These are phyloP conservation scores for Fusarium coicis DNA, from an alignment of 2,329 filamentous ascomycete genomes.

Conservation along the genomic window DNA sequence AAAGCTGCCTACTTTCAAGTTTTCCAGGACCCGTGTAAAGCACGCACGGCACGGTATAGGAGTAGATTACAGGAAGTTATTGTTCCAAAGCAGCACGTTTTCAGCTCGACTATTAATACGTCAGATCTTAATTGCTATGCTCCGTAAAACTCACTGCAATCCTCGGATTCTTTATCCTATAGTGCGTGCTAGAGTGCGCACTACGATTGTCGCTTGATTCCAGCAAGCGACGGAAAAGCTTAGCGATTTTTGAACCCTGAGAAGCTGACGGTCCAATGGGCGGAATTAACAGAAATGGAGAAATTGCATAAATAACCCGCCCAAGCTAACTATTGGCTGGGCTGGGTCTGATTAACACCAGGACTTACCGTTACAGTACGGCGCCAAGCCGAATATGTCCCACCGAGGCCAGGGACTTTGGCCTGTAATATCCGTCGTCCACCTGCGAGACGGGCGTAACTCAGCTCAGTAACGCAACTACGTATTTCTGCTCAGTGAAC, in stretches of 20 bases:
- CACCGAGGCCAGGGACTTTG: background rate
- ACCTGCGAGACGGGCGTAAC: background rate
- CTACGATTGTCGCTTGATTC: background rate
- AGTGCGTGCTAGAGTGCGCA: background rate
- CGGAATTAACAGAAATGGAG: background rate
- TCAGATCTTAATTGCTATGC: no score
- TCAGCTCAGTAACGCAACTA: background rate
- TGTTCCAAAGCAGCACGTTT: no score
- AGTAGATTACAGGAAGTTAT: no score
- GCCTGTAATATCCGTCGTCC: background rate
- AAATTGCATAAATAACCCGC: background rate
- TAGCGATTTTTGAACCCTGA: background rate
- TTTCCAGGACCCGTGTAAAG: background rate
- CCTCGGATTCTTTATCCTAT: background rate
- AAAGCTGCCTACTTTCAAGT: background rate
- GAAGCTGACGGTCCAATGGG: background rate
- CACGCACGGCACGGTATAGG: no score
- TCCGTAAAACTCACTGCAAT: no score
- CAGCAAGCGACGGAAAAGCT: background rate
- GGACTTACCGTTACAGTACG: background rate
- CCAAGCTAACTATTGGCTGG: background rate
- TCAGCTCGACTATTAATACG: background rate
- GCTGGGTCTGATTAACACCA: background rate
- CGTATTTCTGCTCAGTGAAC: no score
- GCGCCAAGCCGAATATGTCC: background rate